These are phyloP conservation scores for Bruguiera gymnorhiza DNA, from an alignment of 345 rosid species.

Conservation along the genomic window DNA sequence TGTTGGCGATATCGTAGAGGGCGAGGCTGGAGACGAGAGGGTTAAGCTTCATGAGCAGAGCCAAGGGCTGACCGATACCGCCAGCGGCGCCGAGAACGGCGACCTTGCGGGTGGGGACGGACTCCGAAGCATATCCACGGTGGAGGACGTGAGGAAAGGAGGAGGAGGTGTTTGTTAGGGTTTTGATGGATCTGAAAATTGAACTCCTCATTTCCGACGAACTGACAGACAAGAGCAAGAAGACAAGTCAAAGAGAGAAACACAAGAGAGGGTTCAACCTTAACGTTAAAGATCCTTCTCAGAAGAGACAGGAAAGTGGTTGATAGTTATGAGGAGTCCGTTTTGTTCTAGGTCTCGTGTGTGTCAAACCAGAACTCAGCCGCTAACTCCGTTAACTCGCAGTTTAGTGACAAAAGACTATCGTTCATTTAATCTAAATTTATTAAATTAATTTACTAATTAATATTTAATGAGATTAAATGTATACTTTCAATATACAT, in stretches of 20 bases:
- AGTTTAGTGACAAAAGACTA: too few species aligned
- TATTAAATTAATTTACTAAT: too few species aligned
- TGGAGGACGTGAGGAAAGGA: conserved; percentile 21
- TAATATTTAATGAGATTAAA: too few species aligned
- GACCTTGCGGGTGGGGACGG: conserved; percentile 66
- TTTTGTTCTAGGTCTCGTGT: too few species aligned
- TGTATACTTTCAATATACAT: too few species aligned
- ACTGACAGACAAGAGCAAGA: neutral
- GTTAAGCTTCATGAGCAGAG: conserved; percentile 73
- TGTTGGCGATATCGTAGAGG: conserved; percentile 71
- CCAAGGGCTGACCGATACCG: conserved; percentile 76
- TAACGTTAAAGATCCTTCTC: too few species aligned
- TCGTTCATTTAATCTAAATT: too few species aligned
- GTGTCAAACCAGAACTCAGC: too few species aligned
- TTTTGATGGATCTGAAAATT: conserved; percentile 48
- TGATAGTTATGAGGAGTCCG: too few species aligned
- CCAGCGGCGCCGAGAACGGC: conserved; percentile 83
- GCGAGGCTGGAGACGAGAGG: conserved; percentile 70
- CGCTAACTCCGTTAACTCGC: too few species aligned
- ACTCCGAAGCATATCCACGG: conserved; percentile 54
- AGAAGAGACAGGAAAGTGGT: too few species aligned
- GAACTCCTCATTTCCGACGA: conserved; percentile 29
- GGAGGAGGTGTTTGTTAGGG: conserved; percentile 20
- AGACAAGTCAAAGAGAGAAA: neutral
- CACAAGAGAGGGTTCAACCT: too few species aligned